phyloP scores from a whole-genome alignment of 2,329 filamentous ascomycete species.

The Fusarium staphyleae region DNA sequence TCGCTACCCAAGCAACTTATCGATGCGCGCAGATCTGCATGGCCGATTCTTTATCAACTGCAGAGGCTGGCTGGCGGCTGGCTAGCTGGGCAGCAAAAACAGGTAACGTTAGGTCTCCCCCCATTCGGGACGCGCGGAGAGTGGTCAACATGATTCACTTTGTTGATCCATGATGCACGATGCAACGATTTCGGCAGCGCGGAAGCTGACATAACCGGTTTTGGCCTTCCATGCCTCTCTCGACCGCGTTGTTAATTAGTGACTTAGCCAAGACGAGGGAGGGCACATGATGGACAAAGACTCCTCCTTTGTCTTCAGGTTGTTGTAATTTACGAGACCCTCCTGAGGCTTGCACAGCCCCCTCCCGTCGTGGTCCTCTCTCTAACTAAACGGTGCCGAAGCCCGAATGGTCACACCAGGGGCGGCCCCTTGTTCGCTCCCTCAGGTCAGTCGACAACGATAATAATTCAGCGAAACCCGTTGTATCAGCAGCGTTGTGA shows the following conservation, averaged over 20 bases:
- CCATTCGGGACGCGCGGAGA: slow-evolving; percentile 8
- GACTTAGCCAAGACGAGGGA: slow-evolving; percentile 17
- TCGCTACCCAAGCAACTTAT: background rate
- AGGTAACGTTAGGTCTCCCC: background rate
- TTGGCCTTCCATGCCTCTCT: too few species aligned
- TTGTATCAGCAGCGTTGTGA: background rate
- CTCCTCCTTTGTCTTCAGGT: background rate
- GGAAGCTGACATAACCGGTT: slow-evolving; percentile 21
- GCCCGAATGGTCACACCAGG: slow-evolving; percentile 15
- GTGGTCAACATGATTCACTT: slow-evolving; percentile 10
- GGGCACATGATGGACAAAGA: too few species aligned
- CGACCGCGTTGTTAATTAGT: too few species aligned
- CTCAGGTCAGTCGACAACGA: background rate
- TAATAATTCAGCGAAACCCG: background rate
- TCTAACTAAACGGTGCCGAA: slow-evolving; percentile 27
- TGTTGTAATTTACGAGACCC: slow-evolving; percentile 25
- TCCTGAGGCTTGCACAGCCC: slow-evolving; percentile 34
- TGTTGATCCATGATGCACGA: slow-evolving; percentile 14
- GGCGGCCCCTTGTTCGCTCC: slow-evolving; percentile 6
- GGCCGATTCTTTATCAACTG: too few species aligned
- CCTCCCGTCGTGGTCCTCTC: background rate
- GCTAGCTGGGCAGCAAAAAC: background rate
- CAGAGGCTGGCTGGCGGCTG: slow-evolving; percentile 7
- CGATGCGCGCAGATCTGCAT: background rate
- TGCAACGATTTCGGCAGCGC: slow-evolving; percentile 8